Evolutionary conservation across 495 filamentous ascomycete species (phyloP).

Genomic region (Annulohypoxylon stygium): DNA sequence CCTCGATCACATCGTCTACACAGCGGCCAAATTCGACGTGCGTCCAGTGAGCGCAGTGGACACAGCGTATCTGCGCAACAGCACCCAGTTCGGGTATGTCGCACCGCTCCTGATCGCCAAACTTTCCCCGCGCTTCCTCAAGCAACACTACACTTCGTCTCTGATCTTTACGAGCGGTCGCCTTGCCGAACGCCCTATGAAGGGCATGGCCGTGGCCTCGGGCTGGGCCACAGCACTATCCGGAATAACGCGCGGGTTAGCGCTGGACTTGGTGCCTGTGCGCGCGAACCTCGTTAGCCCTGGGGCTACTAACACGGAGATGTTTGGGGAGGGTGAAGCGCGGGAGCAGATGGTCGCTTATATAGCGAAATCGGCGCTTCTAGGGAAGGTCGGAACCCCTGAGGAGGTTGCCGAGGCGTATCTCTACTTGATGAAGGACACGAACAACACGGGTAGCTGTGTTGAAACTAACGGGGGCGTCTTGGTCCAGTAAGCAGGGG

Average conservation of each 20-base stretch:
- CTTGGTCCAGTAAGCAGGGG: slow-evolving; percentile 17
- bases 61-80: slow-evolving; percentile 51
- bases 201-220: slow-evolving; percentile 56
- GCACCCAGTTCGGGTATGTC: slow-evolving; percentile 61
- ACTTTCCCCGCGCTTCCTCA: slow-evolving; percentile 59
- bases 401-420: slow-evolving; percentile 71
- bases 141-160: slow-evolving; percentile 50
- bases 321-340: slow-evolving; percentile 52
- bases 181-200: slow-evolving; percentile 54
- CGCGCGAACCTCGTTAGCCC: slow-evolving; percentile 69
- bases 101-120: slow-evolving; percentile 64
- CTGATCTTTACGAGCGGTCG: slow-evolving; percentile 66
- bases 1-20: slow-evolving; percentile 71
- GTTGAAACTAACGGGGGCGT: slow-evolving; percentile 28
- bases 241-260: slow-evolving; percentile 62
- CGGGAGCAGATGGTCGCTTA: slow-evolving; percentile 48
- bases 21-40: slow-evolving; percentile 58
- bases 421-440: slow-evolving; percentile 70
- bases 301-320: slow-evolving; percentile 63
- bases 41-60: slow-evolving; percentile 54
- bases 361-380: slow-evolving; percentile 49
- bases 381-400: slow-evolving; percentile 59
- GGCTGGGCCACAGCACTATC: slow-evolving; percentile 47
- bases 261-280: slow-evolving; percentile 66
- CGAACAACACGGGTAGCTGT: slow-evolving; percentile 61